These are phyloP conservation scores for Suillus luteus DNA, from an alignment of 768 basidiomycete species.

Conservation along the genomic window DNA sequence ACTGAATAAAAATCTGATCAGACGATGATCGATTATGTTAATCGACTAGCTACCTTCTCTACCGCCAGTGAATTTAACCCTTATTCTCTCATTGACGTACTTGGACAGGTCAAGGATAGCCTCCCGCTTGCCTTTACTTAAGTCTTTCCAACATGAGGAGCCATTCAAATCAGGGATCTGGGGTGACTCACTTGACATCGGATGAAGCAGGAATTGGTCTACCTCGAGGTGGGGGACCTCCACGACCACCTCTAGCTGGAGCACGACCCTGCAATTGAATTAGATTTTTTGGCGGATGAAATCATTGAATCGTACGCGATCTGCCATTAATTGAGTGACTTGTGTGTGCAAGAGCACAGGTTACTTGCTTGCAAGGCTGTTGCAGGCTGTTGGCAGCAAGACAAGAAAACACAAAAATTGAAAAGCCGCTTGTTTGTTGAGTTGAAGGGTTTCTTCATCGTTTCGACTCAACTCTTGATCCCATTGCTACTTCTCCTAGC, in stretches of 20 bases:
- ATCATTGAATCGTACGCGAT: constrained; percentile 25
- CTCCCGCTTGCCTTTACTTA: constrained; percentile 65
- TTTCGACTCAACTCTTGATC: neutral
- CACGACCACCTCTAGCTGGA: constrained; percentile 47
- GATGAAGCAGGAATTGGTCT: constrained; percentile 18
- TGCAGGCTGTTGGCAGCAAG: constrained; percentile 6
- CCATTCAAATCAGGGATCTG: constrained; percentile 1
- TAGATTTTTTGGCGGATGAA: constrained; percentile 18
- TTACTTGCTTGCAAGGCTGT: constrained; percentile 6
- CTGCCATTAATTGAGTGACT: constrained; percentile 25
- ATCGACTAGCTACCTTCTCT: constrained; percentile 68
- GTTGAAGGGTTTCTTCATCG: constrained; percentile 10
- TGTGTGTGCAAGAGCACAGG: neutral
- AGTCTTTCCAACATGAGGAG: constrained; percentile 32
- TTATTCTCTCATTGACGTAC: constrained; percentile 88
- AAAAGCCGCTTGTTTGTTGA: constrained; percentile 33
- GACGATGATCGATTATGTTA: neutral
- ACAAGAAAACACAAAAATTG: constrained; percentile 23
- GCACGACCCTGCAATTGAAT: constrained; percentile 57
- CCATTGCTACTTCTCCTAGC: constrained; percentile 1
- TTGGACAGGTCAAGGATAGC: constrained; percentile 95
- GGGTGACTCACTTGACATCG: constrained; percentile 31
- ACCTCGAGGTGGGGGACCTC: constrained; percentile 37
- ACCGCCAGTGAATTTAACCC: constrained; percentile 98
- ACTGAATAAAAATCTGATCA: constrained; percentile 49